These are phyloP conservation scores for Erythrophleum ivorense DNA, from an alignment of 331 rosid species.

Conservation along the genomic window DNA sequence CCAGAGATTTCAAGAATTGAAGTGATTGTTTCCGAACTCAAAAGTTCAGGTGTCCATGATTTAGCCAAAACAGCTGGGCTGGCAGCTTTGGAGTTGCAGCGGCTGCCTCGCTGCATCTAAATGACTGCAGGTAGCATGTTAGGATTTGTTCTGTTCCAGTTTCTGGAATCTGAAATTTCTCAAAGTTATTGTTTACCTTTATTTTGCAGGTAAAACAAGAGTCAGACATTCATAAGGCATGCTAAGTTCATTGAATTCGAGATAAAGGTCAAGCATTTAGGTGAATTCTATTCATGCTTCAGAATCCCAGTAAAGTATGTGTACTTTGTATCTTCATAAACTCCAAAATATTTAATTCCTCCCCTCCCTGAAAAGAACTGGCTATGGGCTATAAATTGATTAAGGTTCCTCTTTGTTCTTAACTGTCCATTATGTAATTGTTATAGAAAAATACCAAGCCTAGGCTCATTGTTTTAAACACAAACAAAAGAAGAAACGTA, in stretches of 20 bases:
- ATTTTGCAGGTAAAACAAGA: conserved; percentile 40
- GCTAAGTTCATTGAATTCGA: conserved; percentile 22
- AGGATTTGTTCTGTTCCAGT: conserved; percentile 26
- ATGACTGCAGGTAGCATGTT: conserved; percentile 36
- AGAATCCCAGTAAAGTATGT: conserved; percentile 44
- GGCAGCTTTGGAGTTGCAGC: conserved; percentile 87
- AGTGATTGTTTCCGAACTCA: conserved; percentile 75
- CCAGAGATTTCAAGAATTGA: conserved; percentile 82
- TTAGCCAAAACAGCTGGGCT: conserved; percentile 72
- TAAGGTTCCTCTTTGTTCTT: neutral
- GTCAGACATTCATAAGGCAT: conserved; percentile 8
- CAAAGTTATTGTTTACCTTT: conserved; percentile 26
- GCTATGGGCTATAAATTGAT: conserved; percentile 16
- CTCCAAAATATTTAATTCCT: conserved; percentile 28
- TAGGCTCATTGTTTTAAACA: conserved; percentile 12
- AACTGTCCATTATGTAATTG: neutral
- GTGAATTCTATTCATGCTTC: conserved; percentile 51
- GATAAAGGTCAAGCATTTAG: conserved; percentile 36
- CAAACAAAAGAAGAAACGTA: neutral
- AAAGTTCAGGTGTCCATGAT: conserved; percentile 63
- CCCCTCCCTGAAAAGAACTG: conserved; percentile 5
- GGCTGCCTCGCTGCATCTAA: conserved; percentile 92
- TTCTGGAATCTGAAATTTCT: conserved; percentile 17
- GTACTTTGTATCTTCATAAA: conserved; percentile 46
- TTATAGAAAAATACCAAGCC: conserved; percentile 11